Evolutionary conservation across 169 alveolate species (phyloP).

Genomic region (Plasmodium gonderi): DNA sequence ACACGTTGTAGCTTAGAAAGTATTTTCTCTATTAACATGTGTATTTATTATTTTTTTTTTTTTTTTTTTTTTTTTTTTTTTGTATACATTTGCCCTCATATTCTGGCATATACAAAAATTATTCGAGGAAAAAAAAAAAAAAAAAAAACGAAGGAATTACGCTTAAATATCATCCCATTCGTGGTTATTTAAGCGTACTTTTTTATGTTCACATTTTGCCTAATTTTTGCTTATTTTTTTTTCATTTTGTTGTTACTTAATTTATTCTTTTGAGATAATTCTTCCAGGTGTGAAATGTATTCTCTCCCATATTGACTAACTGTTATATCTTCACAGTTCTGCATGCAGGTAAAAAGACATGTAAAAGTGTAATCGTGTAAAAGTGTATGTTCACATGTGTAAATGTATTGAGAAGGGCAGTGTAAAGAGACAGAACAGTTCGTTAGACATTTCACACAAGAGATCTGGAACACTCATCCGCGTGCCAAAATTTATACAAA

Average conservation of each 20-base stretch:
- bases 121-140: neutral
- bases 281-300: slow-evolving; percentile 52
- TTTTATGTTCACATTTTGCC: neutral
- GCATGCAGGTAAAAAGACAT: neutral
- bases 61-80: no score
- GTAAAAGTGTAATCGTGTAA: neutral
- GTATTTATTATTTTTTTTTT: no score
- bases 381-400: neutral
- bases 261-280: slow-evolving; percentile 34
- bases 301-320: slow-evolving; percentile 65
- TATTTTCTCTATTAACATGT: no score
- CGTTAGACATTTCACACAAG: neutral
- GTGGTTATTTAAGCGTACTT: neutral
- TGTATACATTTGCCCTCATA: neutral
- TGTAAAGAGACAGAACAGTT: neutral
- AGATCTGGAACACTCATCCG: no score
- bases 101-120: neutral
- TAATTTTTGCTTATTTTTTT: neutral
- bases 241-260: slow-evolving; percentile 30
- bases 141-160: neutral
- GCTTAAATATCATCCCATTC: neutral
- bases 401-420: neutral
- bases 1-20: no score
- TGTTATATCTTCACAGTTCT: slow-evolving; percentile 45
- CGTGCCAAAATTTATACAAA: no score